phyloP scores from a whole-genome alignment of 2,329 filamentous ascomycete genomes.

The Coniochaeta hoffmannii region DNA sequence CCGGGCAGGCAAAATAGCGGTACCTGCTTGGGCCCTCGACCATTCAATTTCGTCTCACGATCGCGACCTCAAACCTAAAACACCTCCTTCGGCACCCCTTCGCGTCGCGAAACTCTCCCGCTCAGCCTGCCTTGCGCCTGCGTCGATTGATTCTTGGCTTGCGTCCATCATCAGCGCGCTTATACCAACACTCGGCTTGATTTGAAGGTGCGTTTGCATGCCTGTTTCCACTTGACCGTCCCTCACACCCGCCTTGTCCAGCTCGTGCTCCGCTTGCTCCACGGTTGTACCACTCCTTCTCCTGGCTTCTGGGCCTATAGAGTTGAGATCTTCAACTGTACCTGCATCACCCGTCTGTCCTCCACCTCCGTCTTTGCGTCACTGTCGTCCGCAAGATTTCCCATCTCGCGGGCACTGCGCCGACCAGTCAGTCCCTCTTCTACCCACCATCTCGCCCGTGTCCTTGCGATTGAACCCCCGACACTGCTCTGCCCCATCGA shows the following conservation, averaged over 20 bases:
- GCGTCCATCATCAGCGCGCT: conserved; percentile 1
- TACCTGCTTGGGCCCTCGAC: conserved; percentile 7
- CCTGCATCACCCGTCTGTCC: not conserved
- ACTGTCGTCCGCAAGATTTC: not conserved
- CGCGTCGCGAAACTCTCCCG: conserved; percentile 8
- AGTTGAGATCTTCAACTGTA: not conserved
- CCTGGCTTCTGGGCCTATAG: conserved; percentile 1
- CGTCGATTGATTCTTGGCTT: conserved; percentile 3
- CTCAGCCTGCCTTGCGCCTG: conserved; percentile 5
- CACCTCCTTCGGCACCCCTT: conserved; percentile 9
- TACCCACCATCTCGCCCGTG: conserved; percentile 2
- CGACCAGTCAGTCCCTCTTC: conserved; percentile 1
- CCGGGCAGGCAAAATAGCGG: conserved; percentile 5
- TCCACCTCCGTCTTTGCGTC: conserved; percentile 1
- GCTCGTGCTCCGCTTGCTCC: conserved; percentile 2
- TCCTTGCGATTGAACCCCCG: not conserved
- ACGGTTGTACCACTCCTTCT: not conserved
- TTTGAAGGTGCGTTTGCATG: conserved; percentile 3
- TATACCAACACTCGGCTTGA: not conserved
- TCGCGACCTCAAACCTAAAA: conserved; percentile 11
- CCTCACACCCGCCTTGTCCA: not conserved
- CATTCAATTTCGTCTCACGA: conserved; percentile 15
- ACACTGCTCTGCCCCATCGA: conserved; percentile 2
- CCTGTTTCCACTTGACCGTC: not conserved
- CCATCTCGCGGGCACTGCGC: not conserved